phyloP scores from a whole-genome alignment of 108 stramenopile species.

The Epipyxis sp. region DNA sequence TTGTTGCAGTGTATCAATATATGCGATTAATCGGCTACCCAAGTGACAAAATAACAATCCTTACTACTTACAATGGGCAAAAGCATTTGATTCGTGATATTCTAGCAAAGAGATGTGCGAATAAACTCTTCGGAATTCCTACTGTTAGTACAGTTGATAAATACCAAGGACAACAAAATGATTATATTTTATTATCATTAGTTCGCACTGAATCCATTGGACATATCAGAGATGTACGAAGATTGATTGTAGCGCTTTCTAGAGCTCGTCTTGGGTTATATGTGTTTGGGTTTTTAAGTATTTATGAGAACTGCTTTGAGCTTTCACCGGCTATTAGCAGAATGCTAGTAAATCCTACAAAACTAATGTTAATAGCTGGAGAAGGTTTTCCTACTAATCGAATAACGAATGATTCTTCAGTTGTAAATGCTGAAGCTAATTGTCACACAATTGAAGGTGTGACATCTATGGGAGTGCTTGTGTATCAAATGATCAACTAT shows the following conservation, averaged over 20 bases:
- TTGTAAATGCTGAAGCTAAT: not conserved
- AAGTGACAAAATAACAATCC: slow-evolving; percentile 79
- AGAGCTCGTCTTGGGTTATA: slow-evolving; percentile 94
- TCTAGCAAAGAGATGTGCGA: slow-evolving; percentile 59
- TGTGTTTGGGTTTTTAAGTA: slow-evolving; percentile 68
- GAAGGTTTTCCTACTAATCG: slow-evolving; percentile 12
- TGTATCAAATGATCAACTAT: slow-evolving; percentile 22
- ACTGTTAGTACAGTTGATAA: slow-evolving; percentile 85
- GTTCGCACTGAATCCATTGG: slow-evolving; percentile 89
- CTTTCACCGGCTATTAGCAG: slow-evolving; percentile 64
- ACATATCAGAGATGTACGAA: slow-evolving; percentile 89
- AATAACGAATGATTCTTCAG: not conserved
- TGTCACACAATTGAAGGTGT: not conserved
- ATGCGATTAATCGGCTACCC: slow-evolving; percentile 95
- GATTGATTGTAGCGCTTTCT: slow-evolving; percentile 89
- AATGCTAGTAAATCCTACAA: slow-evolving; percentile 29
- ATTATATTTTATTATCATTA: slow-evolving; percentile 85
- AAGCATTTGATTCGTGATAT: slow-evolving; percentile 79
- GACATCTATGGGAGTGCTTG: slow-evolving; percentile 24
- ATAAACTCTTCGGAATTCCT: slow-evolving; percentile 38
- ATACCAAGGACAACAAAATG: slow-evolving; percentile 96
- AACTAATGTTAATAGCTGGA: not conserved
- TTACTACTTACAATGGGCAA: slow-evolving; percentile 98
- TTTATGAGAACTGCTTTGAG: slow-evolving; percentile 71
- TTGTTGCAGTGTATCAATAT: slow-evolving; percentile 91